Base-by-base conservation (phyloP, 371 early-diverging fungal species). In the Apophysomyces ossiformis region DNA sequence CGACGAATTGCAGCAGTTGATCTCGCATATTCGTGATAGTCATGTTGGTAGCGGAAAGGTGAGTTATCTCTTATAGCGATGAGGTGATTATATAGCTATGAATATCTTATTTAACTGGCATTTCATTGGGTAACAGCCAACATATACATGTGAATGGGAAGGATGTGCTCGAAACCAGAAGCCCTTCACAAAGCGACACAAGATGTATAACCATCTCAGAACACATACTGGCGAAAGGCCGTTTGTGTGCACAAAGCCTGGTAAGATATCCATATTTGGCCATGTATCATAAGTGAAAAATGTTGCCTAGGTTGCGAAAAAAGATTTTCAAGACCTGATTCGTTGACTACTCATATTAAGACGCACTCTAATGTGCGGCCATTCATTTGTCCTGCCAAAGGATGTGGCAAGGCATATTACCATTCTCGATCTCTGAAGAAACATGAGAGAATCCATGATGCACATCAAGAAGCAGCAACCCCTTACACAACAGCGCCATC, bases 111-210 rank as follows among this genome's bases (percentile, higher is more conserved):
- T 21, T 32, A 7, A 18, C 9, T 18, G 0, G 9, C 21, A 21
- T 18, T 21, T 50, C 9, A 0, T 21, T 50, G 54, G 54, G 32
- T 26, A 26, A 26, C 8, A 87, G 82, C 83, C 91, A 32, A 85
- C 84, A 35, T 95, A 95, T 69, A 75, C 78, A 32, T 96, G 96
- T 73, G 82, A 86, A 65, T 96, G 96, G 96, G 75, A 83, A 68
- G 89, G 86, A 37, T 96, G 96, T 75, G 78, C 82, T 26, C 87
- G 96, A 36, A 76, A 81, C 63, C 81, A 84, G 64, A 86, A 87
- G 68, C 93, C 95, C 9, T 96, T 96, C 71, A 84, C 92, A 54
- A 94, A 96, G 71, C 83, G 96, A 37, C 96, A 96, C 77, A 93
- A 93, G 73, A 91, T 94, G 84, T 89, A 86, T 57, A 93, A 94